Evolutionary conservation across 805 yeast genomes (phyloP), one percentile per base, ranked within the genome.

Genomic region (Clavispora vitiphila): DNA sequence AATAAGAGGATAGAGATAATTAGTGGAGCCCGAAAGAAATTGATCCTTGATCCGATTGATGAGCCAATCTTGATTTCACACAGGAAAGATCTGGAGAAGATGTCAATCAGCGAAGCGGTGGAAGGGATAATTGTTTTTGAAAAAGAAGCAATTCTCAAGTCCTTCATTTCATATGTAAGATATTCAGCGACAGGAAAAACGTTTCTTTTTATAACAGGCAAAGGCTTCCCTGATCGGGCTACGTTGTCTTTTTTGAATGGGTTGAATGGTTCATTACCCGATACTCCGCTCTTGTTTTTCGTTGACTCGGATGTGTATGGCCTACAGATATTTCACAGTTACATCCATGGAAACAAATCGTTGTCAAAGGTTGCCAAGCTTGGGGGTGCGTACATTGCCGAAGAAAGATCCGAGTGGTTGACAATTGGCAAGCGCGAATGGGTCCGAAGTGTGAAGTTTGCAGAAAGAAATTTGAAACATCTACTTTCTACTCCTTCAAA

Each of bases 81-180:
- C 20, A 31, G 29, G 18, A 11, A 16, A 8, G 24, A 18, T 5
- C 19, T 22, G 14, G 27, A 18, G 5, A 21, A 21, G 3, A 7
- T 36, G 3, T 6, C 11, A 11, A 15, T 26, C 5, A 18, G 14
- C 1, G 18, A 16, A 9, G 12, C 4, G 8, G 29, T 47, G 3
- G 43, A 43, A 8, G 48, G 31, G 8, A 43, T 67, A 0, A 52
- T 67, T 0, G 42, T 65, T 2, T 39, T 68, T 11, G 74, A 69
- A 42, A 69, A 69, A 44, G 74, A 69, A 32, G 72, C 74, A 2
- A 60, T 68, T 1, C 65, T 67, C 48, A 60, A 58, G 36, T 62
- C 32, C 7, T 29, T 29, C 32, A 9, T 29, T 15, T 1, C 32
- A 8, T 29, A 29, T n/a, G 11, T 29, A 16, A 15, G 32, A 29